phyloP scores from a whole-genome alignment of 2,329 filamentous ascomycete genomes.

The Colletotrichum lini region DNA sequence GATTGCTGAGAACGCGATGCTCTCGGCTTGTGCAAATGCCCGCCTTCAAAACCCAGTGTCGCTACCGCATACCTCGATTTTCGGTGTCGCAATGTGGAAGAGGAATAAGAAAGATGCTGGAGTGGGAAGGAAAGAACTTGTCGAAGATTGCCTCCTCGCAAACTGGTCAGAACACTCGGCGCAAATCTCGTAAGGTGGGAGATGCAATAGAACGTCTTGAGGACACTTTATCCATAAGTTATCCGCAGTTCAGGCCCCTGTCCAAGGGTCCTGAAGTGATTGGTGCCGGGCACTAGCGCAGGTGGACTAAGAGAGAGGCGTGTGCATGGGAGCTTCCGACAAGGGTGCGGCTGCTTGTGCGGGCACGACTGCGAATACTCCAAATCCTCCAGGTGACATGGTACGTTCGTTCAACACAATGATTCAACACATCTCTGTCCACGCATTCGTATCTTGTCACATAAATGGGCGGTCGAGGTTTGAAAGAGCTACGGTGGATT shows the following conservation, averaged over 20 bases:
- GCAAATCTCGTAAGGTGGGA: constrained; percentile 38
- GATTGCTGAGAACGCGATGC: constrained; percentile 12
- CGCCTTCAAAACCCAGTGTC: constrained; percentile 21
- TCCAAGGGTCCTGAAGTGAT: constrained; percentile 38
- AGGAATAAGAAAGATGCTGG: background rate
- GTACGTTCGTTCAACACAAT: background rate
- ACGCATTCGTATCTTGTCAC: too few relatives aligned
- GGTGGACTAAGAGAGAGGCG: constrained; percentile 21
- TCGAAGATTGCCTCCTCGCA: constrained; percentile 25
- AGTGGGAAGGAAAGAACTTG: background rate
- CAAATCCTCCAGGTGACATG: background rate
- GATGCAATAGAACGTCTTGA: constrained; percentile 24
- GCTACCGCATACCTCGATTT: constrained; percentile 38
- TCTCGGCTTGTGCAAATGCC: constrained; percentile 40
- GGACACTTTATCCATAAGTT: constrained; percentile 45
- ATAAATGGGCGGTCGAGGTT: background rate
- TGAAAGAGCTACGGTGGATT: constrained; percentile 24
- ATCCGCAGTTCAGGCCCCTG: constrained; percentile 39
- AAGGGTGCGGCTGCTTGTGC: constrained; percentile 20
- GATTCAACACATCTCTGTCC: too few relatives aligned
- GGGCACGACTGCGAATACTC: background rate
- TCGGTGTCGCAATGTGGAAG: background rate
- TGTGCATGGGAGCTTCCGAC: constrained; percentile 32
- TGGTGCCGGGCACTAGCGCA: constrained; percentile 35
- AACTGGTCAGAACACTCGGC: constrained; percentile 32